phyloP scores from a whole-genome alignment of 192 early-diverging fungal genomes.

The Rhizoclosmatium sp. region DNA sequence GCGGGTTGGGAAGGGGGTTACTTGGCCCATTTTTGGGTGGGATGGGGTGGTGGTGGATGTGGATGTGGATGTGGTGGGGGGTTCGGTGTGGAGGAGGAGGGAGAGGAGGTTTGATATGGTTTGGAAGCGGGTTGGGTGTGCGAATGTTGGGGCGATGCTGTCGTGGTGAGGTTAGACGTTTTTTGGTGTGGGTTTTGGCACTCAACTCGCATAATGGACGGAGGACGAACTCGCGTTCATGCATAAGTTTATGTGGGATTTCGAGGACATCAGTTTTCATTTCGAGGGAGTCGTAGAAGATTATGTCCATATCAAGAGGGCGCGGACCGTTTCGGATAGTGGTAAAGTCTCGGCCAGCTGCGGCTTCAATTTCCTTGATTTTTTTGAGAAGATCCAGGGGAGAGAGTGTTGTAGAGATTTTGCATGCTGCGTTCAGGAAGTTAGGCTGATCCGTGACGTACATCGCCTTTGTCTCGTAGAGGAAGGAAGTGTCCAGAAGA shows the following conservation, averaged over 20 bases:
- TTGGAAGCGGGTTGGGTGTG: slow-evolving; percentile 87
- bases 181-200: slow-evolving; percentile 7
- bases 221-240: slow-evolving; percentile 95
- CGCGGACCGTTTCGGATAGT: slow-evolving; percentile 83
- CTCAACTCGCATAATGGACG: slow-evolving; percentile 90
- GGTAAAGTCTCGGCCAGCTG: slow-evolving; percentile 76
- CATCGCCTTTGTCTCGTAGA: slow-evolving; percentile 98
- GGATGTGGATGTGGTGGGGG: slow-evolving; percentile 45
- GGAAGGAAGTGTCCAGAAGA: slow-evolving; percentile 89
- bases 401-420: slow-evolving; percentile 78
- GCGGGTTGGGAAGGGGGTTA: slow-evolving; percentile 43
- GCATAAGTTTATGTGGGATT: slow-evolving; percentile 88
- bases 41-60: slow-evolving; percentile 46
- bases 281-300: slow-evolving; percentile 86
- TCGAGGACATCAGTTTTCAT: slow-evolving; percentile 71
- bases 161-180: background rate
- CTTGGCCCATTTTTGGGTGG: slow-evolving; percentile 50
- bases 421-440: slow-evolving; percentile 91
- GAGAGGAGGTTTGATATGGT: slow-evolving; percentile 77
- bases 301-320: slow-evolving; percentile 94
- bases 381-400: slow-evolving; percentile 76
- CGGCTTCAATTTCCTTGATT: slow-evolving; percentile 85
- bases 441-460: slow-evolving; percentile 89
- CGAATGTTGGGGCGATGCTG: slow-evolving; percentile 86
- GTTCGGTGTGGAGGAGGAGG: slow-evolving; percentile 56